phyloP scores from a whole-genome alignment of 305 asterid species.

The Plantago coronopus region DNA sequence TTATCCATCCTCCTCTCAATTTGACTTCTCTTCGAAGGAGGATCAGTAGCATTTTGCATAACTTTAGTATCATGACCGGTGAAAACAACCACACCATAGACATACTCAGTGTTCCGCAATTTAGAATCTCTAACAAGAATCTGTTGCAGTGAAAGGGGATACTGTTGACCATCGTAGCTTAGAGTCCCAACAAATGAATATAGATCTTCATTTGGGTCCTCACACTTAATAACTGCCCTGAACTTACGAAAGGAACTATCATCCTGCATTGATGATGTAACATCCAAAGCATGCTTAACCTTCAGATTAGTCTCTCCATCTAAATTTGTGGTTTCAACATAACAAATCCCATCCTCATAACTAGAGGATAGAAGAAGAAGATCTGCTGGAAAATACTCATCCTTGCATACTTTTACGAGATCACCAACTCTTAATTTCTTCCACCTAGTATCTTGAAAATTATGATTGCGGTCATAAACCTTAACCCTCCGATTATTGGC shows the following conservation, averaged over 20 bases:
- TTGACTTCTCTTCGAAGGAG: conserved; percentile 94
- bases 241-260: conserved; percentile 50
- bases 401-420: conserved; percentile 75
- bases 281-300: conserved; percentile 82
- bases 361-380: conserved; percentile 79
- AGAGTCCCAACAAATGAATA: conserved; percentile 79
- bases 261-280: conserved; percentile 54
- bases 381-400: conserved; percentile 91
- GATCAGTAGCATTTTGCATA: conserved; percentile 87
- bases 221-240: conserved; percentile 73
- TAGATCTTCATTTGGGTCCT: conserved; percentile 96
- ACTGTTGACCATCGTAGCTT: conserved; percentile 40
- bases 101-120: conserved; percentile 68
- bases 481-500: conserved; percentile 77
- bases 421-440: conserved; percentile 83
- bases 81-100: conserved; percentile 74
- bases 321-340: conserved; percentile 86
- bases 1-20: conserved; percentile 91
- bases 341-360: conserved; percentile 86
- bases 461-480: conserved; percentile 39
- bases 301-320: conserved; percentile 98
- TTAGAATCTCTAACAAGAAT: conserved; percentile 84
- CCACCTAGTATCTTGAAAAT: conserved; percentile 65
- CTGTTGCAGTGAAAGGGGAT: conserved; percentile 78
- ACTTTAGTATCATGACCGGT: conserved; percentile 96